Conservation (phyloP, 1,284 basidiomycete species). For the Leccinum subspadiceum region DNA sequence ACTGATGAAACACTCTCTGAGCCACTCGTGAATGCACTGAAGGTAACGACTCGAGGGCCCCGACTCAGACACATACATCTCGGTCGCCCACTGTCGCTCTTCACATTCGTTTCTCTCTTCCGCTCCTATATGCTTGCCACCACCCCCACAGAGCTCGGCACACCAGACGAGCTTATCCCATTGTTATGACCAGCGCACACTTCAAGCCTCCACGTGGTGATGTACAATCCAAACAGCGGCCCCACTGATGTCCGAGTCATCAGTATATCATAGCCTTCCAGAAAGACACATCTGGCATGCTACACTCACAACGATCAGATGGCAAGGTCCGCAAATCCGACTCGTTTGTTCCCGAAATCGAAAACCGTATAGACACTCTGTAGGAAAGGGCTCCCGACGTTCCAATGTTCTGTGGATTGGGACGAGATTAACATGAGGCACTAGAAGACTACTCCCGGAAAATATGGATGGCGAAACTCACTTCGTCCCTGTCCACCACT, state of each 20-base stretch:
- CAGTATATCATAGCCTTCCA: too few relatives aligned
- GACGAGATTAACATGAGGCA: background rate
- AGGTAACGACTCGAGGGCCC: too few relatives aligned
- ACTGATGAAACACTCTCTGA: too few relatives aligned
- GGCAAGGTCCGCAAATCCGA: background rate
- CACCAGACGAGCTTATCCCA: too few relatives aligned
- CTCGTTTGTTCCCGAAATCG: background rate
- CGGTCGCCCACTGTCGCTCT: background rate
- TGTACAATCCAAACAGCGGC: background rate
- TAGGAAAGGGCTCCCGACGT: background rate
- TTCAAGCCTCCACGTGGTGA: too few relatives aligned
- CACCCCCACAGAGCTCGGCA: too few relatives aligned
- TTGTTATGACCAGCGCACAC: too few relatives aligned
- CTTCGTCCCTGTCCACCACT: background rate
- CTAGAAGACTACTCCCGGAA: background rate
- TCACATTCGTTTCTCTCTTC: background rate
- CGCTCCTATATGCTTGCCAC: background rate
- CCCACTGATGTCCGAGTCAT: background rate
- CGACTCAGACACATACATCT: too few relatives aligned
- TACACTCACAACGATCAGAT: background rate
- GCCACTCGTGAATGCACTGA: too few relatives aligned
- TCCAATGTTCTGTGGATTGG: background rate
- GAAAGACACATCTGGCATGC: background rate
- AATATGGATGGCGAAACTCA: background rate
- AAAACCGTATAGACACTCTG: background rate